phyloP scores from a whole-genome alignment of 768 basidiomycete genomes.

The Sporobolomyces pararoseus region DNA sequence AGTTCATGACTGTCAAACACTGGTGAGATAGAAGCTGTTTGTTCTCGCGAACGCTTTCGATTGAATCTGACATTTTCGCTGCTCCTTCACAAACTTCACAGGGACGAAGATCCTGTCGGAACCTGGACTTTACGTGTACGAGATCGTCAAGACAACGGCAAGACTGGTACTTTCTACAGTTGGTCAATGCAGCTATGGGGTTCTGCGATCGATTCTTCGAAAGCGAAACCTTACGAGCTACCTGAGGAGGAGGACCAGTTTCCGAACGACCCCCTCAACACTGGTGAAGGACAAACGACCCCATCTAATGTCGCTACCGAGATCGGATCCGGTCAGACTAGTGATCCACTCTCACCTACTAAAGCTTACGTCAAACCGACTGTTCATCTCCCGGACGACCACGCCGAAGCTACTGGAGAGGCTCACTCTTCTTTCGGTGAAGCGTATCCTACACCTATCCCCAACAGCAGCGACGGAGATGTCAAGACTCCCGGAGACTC shows the following conservation, averaged over 20 bases:
- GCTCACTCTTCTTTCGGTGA: conserved; percentile 57
- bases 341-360: conserved; percentile 52
- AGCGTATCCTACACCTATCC: conserved; percentile 22
- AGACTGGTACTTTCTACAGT: conserved; percentile 68
- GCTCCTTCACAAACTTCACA: conserved; percentile 47
- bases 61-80: conserved; percentile 17
- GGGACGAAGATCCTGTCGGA: conserved; percentile 89
- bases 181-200: conserved; percentile 96
- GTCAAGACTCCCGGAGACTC: conserved; percentile 46
- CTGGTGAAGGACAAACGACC: background rate
- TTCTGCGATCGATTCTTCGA: conserved; percentile 67
- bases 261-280: conserved; percentile 14
- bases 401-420: conserved; percentile 73
- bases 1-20: conserved; percentile 97
- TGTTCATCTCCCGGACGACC: conserved; percentile 77
- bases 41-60: background rate
- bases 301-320: background rate
- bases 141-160: conserved; percentile 60
- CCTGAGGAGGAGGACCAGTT: conserved; percentile 23
- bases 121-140: conserved; percentile 83
- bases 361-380: conserved; percentile 80
- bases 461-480: conserved; percentile 42
- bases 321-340: background rate
- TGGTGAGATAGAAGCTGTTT: conserved; percentile 60
- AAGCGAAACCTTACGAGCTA: conserved; percentile 53